phyloP scores from a whole-genome alignment of 192 early-diverging fungal genomes.

The Rhizophagus clarus region DNA sequence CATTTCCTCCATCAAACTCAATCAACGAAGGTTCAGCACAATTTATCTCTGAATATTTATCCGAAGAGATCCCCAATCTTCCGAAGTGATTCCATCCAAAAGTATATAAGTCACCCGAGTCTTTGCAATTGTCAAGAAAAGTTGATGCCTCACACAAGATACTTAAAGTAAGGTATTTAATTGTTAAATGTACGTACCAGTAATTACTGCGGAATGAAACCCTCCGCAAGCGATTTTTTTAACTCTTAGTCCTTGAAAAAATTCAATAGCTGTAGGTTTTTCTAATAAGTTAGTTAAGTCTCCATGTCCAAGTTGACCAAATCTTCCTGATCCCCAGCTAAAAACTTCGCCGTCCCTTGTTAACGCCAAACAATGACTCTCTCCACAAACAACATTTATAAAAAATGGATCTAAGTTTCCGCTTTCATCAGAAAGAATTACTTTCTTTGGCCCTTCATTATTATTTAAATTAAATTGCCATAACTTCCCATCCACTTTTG shows the following conservation, averaged over 20 bases:
- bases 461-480: constrained; percentile 13
- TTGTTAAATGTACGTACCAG: not conserved
- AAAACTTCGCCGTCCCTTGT: constrained; percentile 34
- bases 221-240: constrained; percentile 41
- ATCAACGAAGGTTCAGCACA: constrained; percentile 38
- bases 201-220: constrained; percentile 21
- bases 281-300: constrained; percentile 28
- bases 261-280: constrained; percentile 37
- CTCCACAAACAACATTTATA: constrained; percentile 32
- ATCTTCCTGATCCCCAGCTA: constrained; percentile 45
- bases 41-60: constrained; percentile 3
- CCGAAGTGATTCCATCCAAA: constrained; percentile 47
- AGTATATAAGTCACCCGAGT: constrained; percentile 42
- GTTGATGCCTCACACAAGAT: not conserved
- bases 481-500: constrained; percentile 8
- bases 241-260: constrained; percentile 40
- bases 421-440: not conserved
- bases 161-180: not conserved
- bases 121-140: constrained; percentile 18
- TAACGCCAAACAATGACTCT: constrained; percentile 39
- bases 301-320: constrained; percentile 48
- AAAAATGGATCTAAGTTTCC: not conserved
- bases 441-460: not conserved
- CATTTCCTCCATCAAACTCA: constrained; percentile 30
- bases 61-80: constrained; percentile 33